Evolutionary conservation across 169 alveolate genomes (phyloP).

Genomic region (Cryptosporidium sp.): DNA sequence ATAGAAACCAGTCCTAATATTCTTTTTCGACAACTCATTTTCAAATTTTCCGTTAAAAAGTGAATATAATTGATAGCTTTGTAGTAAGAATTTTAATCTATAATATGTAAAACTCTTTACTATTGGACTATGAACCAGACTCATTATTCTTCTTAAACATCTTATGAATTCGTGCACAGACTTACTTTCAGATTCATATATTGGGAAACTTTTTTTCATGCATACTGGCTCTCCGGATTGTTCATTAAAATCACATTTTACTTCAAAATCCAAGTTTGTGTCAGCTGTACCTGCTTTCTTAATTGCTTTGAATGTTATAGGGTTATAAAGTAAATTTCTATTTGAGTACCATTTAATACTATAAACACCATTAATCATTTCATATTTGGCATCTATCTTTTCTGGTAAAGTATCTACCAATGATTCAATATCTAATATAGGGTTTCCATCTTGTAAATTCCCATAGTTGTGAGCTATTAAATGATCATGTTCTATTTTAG

Average conservation of each 20-base stretch:
- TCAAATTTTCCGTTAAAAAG: conserved; percentile 84
- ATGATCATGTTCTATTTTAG: conserved; percentile 36
- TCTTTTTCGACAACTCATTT: conserved; percentile 78
- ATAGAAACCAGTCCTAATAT: conserved; percentile 89
- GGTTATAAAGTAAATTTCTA: conserved; percentile 43
- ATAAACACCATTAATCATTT: conserved; percentile 62
- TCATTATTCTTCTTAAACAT: conserved; percentile 63
- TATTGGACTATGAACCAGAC: conserved; percentile 77
- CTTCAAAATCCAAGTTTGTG: neutral
- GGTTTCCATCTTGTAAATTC: conserved; percentile 41
- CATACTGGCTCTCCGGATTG: neutral
- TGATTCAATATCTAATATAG: conserved; percentile 4
- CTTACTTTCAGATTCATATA: conserved; percentile 59
- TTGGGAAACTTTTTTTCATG: conserved; percentile 8
- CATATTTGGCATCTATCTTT: conserved; percentile 43
- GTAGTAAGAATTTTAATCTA: conserved; percentile 80
- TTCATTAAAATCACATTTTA: neutral
- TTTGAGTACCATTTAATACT: conserved; percentile 56
- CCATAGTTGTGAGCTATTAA: conserved; percentile 26
- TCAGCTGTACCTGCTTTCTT: neutral
- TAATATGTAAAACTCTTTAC: conserved; percentile 82
- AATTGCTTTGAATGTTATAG: conserved; percentile 40
- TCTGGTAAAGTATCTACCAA: conserved; percentile 25
- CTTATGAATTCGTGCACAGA: conserved; percentile 44
- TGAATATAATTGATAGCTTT: conserved; percentile 81